Evolutionary conservation across 2,329 filamentous ascomycete species (phyloP).

Genomic region (Cladophialophora carrionii): DNA sequence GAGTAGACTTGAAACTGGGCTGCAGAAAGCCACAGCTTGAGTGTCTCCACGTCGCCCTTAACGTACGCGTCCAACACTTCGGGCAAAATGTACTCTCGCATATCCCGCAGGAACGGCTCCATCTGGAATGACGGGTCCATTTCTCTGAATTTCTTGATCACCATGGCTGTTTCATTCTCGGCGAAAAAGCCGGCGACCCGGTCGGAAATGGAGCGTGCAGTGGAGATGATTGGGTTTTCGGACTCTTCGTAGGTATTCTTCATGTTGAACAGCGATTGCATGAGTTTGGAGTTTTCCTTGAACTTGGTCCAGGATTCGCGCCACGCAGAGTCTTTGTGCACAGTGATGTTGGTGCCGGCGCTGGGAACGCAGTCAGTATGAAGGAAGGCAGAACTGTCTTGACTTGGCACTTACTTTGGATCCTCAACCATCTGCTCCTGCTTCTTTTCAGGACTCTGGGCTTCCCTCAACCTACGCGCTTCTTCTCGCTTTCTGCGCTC

Average conservation of each 20-base stretch:
- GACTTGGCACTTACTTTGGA: constrained; percentile 71
- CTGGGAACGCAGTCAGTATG: constrained; percentile 52
- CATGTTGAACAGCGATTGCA: constrained; percentile 84
- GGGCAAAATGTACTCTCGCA: constrained; percentile 96
- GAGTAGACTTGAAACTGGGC: constrained; percentile 97
- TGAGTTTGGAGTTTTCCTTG: constrained; percentile 82
- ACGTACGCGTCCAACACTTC: constrained; percentile 98
- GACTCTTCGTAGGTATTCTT: constrained; percentile 92
- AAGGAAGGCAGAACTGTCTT: not conserved
- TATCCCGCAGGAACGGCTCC: constrained; percentile 90
- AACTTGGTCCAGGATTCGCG: constrained; percentile 98
- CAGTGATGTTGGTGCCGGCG: constrained; percentile 87
- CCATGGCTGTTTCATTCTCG: constrained; percentile 95
- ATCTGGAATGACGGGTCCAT: constrained; percentile 96
- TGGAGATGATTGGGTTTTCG: constrained; percentile 92
- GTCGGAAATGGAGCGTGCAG: constrained; percentile 91
- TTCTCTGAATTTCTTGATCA: constrained; percentile 95
- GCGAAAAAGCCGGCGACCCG: constrained; percentile 93
- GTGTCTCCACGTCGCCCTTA: constrained; percentile 86
- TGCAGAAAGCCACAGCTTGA: constrained; percentile 94
- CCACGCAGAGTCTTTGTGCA: constrained; percentile 97
- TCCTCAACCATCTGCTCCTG: constrained; percentile 75
- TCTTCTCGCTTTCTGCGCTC: constrained; percentile 82
- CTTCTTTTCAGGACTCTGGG: constrained; percentile 56
- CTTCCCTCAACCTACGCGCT: constrained; percentile 66